Evolutionary conservation across 176 grass and related monocot genomes (phyloP), one percentile per base, ranked within the genome.

Genomic region (Melocanna baccifera): DNA sequence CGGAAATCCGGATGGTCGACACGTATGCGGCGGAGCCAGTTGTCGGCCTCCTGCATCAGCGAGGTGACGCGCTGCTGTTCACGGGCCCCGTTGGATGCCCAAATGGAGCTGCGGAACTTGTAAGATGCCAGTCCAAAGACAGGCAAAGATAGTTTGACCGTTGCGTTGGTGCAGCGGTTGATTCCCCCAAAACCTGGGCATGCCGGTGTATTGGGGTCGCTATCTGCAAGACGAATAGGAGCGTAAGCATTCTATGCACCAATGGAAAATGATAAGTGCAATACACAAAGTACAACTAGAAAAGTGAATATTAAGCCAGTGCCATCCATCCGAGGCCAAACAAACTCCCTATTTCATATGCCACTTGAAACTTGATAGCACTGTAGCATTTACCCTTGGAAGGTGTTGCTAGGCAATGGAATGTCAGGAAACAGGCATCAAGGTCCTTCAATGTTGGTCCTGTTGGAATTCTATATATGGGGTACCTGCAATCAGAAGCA

Each of bases 381-480:
- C 59, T 72, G 73, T 47, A 56, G 39, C 72, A 46, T 65, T 90
- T 92, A 95, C 90, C 71, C 87, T 90, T 92, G 79, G 77, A 86
- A 90, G 91, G 91, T 89, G 91, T 91, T 74, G 93, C 87, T 56
- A 99, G 82, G 34, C 57, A 91, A 89, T 96, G 97, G 76, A 92
- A 96, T 80, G 97, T 99, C 85, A 99, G 91, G 77, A 99, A 99
- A 86, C 97, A 99, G 19, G 97, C 93, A 58, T 99, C 93, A 72
- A 99, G 90, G 71, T 99, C 97, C 88, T 91, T 96, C 85, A 99
- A 79, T n/a, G 97, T 96, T 29, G 97, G 97, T 36, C 97, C 97
- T 75, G 91, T 96, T 22, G 97, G 97, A 76, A 99, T 99, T 90
- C 97, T 90, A 86, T 99, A 99, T 88, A 99, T 99, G 36, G 97